phyloP scores from a whole-genome alignment of 495 filamentous ascomycete genomes.

The Aspergillus biplanus region DNA sequence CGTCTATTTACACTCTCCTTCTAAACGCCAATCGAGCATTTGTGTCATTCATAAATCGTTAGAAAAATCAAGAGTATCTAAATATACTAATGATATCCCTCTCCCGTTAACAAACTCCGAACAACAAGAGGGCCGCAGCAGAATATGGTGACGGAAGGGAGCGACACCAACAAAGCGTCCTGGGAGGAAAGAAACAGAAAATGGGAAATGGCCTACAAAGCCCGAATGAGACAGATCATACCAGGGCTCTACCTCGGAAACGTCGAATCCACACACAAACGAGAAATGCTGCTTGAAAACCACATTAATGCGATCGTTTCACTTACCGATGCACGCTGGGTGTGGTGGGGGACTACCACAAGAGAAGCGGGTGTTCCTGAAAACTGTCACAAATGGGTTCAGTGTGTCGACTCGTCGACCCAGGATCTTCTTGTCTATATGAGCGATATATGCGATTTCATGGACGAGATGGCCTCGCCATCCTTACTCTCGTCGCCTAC shows the following conservation, averaged over 20 bases:
- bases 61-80: no score
- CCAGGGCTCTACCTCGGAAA: slow-evolving; percentile 43
- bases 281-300: slow-evolving; percentile 33
- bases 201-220: slow-evolving; percentile 25
- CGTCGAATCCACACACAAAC: slow-evolving; percentile 30
- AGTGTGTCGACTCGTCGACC: slow-evolving; percentile 38
- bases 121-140: no score
- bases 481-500: slow-evolving; percentile 22
- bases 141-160: no score
- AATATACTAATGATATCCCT: no score
- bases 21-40: no score
- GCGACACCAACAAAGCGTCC: neutral
- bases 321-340: slow-evolving; percentile 27
- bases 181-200: slow-evolving; percentile 23
- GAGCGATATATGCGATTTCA: slow-evolving; percentile 44
- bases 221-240: slow-evolving; percentile 38
- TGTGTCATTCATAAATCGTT: no score
- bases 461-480: slow-evolving; percentile 36
- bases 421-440: slow-evolving; percentile 40
- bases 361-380: slow-evolving; percentile 35
- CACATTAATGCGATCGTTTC: slow-evolving; percentile 42
- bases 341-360: slow-evolving; percentile 18
- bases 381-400: slow-evolving; percentile 36
- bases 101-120: no score
- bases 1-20: no score